A percentile compares a stretch with the other conserved stretches of the same genome.
These are phyloP conservation scores for Wickerhamomyces chaumierensis DNA, from an alignment of 805 yeast species.

Conservation along the genomic window DNA sequence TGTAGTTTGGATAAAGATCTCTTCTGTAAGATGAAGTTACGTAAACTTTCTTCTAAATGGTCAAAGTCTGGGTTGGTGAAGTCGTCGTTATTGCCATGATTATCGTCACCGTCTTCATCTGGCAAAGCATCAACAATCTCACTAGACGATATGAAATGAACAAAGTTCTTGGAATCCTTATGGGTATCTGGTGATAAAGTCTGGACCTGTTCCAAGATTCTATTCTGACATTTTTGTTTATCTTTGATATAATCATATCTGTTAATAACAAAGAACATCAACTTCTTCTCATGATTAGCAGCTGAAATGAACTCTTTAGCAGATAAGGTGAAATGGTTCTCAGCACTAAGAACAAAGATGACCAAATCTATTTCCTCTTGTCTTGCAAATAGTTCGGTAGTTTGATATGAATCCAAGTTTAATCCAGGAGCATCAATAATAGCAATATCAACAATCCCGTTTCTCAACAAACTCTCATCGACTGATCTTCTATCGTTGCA, in stretches of 20 bases:
- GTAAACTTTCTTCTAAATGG: constrained; percentile 68
- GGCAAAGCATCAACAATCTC: constrained; percentile 29
- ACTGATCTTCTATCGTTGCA: constrained; percentile 62
- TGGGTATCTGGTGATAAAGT: constrained; percentile 82
- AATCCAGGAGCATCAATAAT: constrained; percentile 96
- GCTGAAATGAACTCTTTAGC: constrained; percentile 88
- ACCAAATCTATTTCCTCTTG: constrained; percentile 97
- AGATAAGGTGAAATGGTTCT: constrained; percentile 87
- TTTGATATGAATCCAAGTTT: constrained; percentile 85
- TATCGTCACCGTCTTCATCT: constrained; percentile 23
- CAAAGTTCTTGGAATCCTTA: constrained; percentile 81
- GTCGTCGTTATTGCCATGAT: constrained; percentile 19
- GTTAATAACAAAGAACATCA: constrained; percentile 90
- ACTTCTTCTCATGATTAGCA: constrained; percentile 84
- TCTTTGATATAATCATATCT: constrained; percentile 79
- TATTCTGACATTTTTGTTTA: constrained; percentile 63
- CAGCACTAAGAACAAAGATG: constrained; percentile 92
- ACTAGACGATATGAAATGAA: constrained; percentile 77
- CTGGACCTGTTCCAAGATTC: constrained; percentile 78
- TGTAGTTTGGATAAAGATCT: constrained; percentile 79
- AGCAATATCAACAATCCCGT: constrained; percentile 87
- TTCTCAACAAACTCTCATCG: constrained; percentile 61
- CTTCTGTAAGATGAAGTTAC: constrained; percentile 81
- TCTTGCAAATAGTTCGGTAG: constrained; percentile 88
- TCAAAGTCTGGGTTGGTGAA: constrained; percentile 56